phyloP scores from a whole-genome alignment of 1,284 basidiomycete genomes.

The Irpex sp. region DNA sequence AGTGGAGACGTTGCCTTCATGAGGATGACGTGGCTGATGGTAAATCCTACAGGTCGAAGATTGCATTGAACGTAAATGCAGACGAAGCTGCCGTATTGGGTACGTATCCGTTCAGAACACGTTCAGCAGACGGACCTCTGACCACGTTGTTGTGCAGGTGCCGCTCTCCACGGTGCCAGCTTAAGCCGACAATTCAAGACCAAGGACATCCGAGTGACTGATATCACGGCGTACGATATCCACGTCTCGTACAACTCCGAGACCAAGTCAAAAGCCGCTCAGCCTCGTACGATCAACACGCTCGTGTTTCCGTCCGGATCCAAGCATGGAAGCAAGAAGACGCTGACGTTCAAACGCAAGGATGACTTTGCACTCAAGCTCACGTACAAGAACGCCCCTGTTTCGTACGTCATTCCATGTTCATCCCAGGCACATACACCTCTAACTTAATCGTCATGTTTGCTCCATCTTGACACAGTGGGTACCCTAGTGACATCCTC shows the following conservation, averaged over 20 bases:
- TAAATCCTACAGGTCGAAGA: slow-evolving; percentile 52
- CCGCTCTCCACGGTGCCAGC: slow-evolving; percentile 89
- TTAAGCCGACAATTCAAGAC: slow-evolving; percentile 93
- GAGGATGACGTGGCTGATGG: not conserved
- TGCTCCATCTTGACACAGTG: slow-evolving; percentile 17
- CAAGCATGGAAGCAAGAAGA: slow-evolving; percentile 78
- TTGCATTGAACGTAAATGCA: slow-evolving; percentile 93
- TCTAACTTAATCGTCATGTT: not conserved
- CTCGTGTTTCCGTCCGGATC: slow-evolving; percentile 74
- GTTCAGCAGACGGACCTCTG: slow-evolving; percentile 1
- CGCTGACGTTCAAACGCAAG: slow-evolving; percentile 76
- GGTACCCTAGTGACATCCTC: slow-evolving; percentile 65
- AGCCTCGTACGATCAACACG: slow-evolving; percentile 67
- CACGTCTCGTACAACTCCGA: slow-evolving; percentile 75
- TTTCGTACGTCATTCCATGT: slow-evolving; percentile 43
- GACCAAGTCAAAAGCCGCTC: slow-evolving; percentile 39
- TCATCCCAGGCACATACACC: slow-evolving; percentile 2
- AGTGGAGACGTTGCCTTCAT: slow-evolving; percentile 24
- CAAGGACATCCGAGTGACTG: slow-evolving; percentile 86
- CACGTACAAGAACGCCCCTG: slow-evolving; percentile 60
- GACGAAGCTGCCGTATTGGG: slow-evolving; percentile 96
- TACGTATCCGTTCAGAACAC: slow-evolving; percentile 16
- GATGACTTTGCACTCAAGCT: slow-evolving; percentile 76
- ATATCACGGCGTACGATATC: slow-evolving; percentile 71
- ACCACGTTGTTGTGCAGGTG: slow-evolving; percentile 36